Evolutionary conservation across 768 basidiomycete species (phyloP), one percentile per base, ranked within the genome.

Genomic region (Boletus rex-veris): DNA sequence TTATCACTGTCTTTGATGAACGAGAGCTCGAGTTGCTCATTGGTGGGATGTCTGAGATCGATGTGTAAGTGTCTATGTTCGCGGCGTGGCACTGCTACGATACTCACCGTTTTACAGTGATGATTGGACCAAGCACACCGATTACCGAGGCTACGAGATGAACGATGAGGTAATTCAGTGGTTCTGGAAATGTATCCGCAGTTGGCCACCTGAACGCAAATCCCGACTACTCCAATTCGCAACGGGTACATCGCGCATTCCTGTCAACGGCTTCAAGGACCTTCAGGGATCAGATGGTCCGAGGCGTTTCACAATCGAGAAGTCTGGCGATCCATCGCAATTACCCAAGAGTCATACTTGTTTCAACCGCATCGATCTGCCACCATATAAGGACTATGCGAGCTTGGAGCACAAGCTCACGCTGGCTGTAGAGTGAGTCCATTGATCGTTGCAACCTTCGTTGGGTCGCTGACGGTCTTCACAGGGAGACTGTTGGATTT

Each of bases 171-270:
- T 95, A 45, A 95, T 99, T 52, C 93, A 98, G 67, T 99, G 97
- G 97, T 99, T 99, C 87, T 99, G 97, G 97, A 93, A 98, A 75
- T 94, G 92, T 64, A 92, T 99, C 42, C 88, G 92, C 61, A 85
- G 88, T 63, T 99, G 97, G 97, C 96, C 97, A 11, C 86, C 96
- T 1, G 97, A 99, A 77, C 88, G 95, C 73, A 99, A 99, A 77
- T 94, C 92, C 14, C 90, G 96, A 31, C 73, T 98, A 48, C 76
- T 98, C 50, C 96, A 98, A 72, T 99, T 99, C 68, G 93, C 95
- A 7, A 98, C 95, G 19, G 95, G 95, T 19, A 98, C 95, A 11
- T 95, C 92, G 24, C 88, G 96, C 58, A 95, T 97, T 58, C 96
- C 96, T 14, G 96, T 97, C 73, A 97, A 96, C 65, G 97, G 97